phyloP scores from a whole-genome alignment of 2,329 filamentous ascomycete species.

The Alternaria hordeiaustralica region DNA sequence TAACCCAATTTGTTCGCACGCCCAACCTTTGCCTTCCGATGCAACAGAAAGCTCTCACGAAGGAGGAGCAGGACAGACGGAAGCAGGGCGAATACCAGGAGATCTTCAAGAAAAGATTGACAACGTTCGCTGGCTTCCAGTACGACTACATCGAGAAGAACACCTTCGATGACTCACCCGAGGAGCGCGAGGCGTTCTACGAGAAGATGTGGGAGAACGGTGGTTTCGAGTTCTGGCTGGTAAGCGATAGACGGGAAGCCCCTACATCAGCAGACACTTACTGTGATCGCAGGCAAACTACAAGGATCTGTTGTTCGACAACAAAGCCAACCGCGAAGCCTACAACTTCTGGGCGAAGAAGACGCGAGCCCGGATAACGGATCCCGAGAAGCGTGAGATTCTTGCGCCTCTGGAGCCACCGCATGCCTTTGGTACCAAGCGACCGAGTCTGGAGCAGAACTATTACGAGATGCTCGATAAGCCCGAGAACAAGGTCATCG shows the following conservation, averaged over 20 bases:
- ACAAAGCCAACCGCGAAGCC: conserved; percentile 52
- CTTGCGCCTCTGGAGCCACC: conserved; percentile 54
- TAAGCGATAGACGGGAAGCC: conserved; percentile 43
- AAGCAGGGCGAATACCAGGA: conserved; percentile 50
- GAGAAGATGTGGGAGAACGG: conserved; percentile 51
- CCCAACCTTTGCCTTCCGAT: conserved; percentile 71
- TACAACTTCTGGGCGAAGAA: conserved; percentile 58
- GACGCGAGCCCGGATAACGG: conserved; percentile 51
- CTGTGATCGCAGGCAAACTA: conserved; percentile 28
- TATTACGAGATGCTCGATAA: conserved; percentile 56
- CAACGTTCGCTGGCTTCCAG: conserved; percentile 64
- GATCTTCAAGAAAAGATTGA: conserved; percentile 61
- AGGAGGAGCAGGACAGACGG: conserved; percentile 58
- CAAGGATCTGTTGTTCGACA: conserved; percentile 51
- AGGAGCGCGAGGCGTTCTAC: conserved; percentile 54
- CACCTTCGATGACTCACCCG: conserved; percentile 56
- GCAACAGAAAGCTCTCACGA: conserved; percentile 57
- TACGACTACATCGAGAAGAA: conserved; percentile 63
- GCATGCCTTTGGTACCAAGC: conserved; percentile 56
- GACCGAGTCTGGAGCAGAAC: conserved; percentile 56
- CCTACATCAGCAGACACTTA: not conserved
- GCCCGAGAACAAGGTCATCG: conserved; percentile 52
- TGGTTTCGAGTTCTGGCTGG: conserved; percentile 53
- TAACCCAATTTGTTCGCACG: conserved; percentile 70
- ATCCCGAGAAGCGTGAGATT: conserved; percentile 54